Evolutionary conservation across 1,139 yeast genomes (phyloP).

Genomic region (Candida albicans): DNA sequence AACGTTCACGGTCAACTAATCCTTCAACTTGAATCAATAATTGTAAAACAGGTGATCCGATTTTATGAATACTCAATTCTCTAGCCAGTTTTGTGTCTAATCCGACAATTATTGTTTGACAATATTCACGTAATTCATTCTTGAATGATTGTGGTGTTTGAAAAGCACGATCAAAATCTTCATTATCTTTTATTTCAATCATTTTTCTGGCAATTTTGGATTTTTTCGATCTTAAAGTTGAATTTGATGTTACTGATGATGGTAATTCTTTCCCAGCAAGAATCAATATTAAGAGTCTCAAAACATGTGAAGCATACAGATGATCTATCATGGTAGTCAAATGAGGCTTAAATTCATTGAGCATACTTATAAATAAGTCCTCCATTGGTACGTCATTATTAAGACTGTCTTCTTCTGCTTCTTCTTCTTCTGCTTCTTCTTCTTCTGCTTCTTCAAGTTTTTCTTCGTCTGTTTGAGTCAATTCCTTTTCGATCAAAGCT

Average conservation of each 20-base stretch:
- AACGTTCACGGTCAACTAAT: slow-evolving; percentile 66
- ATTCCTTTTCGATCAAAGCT: slow-evolving; percentile 71
- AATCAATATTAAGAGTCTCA: slow-evolving; percentile 69
- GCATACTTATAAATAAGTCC: slow-evolving; percentile 58
- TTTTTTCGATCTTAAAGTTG: slow-evolving; percentile 79
- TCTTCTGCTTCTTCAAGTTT: slow-evolving; percentile 25
- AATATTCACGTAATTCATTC: slow-evolving; percentile 50
- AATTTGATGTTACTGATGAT: slow-evolving; percentile 69
- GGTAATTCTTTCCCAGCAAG: slow-evolving; percentile 80
- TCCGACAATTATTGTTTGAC: slow-evolving; percentile 37
- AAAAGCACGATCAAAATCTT: slow-evolving; percentile 63
- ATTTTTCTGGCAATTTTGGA: slow-evolving; percentile 89
- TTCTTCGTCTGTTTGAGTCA: slow-evolving; percentile 37
- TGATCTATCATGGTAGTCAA: slow-evolving; percentile 62
- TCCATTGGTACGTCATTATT: slow-evolving; percentile 49
- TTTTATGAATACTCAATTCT: slow-evolving; percentile 71
- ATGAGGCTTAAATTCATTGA: slow-evolving; percentile 66
- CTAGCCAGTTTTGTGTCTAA: slow-evolving; percentile 55
- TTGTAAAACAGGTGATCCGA: slow-evolving; percentile 89
- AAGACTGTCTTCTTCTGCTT: slow-evolving; percentile 37
- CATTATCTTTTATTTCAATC: slow-evolving; percentile 82
- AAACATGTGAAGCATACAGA: slow-evolving; percentile 85
- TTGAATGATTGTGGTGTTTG: slow-evolving; percentile 76
- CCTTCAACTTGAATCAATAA: slow-evolving; percentile 82
- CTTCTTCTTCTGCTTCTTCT: slow-evolving; percentile 30